phyloP scores from a whole-genome alignment of 1,284 basidiomycete genomes.

The Prillingera fragicola region DNA sequence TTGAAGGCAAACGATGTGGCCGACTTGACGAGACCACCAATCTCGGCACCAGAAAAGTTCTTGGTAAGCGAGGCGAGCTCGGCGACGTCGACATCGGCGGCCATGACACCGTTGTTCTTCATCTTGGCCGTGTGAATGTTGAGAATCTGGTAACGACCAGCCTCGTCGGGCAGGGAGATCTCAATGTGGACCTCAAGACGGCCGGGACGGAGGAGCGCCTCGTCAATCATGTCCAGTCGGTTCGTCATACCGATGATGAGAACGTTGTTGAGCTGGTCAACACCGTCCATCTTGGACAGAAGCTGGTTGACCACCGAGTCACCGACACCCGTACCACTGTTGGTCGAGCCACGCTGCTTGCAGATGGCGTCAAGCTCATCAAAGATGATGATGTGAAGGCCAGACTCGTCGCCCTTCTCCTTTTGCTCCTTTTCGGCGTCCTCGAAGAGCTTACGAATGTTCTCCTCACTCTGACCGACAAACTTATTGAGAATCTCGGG shows the following conservation, averaged over 20 bases:
- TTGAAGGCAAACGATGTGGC: slow-evolving; percentile 98
- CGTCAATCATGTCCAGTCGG: slow-evolving; percentile 97
- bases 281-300: slow-evolving; percentile 99
- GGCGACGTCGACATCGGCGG: slow-evolving; percentile 71
- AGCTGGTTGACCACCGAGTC: slow-evolving; percentile 99
- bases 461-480: slow-evolving; percentile 97
- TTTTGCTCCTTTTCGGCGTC: slow-evolving; percentile 99
- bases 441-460: slow-evolving; percentile 92
- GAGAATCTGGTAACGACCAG: slow-evolving; percentile 88
- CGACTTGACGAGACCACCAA: slow-evolving; percentile 92
- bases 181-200: slow-evolving; percentile 99
- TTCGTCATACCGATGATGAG: slow-evolving; percentile 99
- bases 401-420: slow-evolving; percentile 96
- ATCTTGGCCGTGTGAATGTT: slow-evolving; percentile 95
- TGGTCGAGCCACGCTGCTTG: slow-evolving; percentile 87
- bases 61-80: slow-evolving; percentile 85
- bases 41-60: slow-evolving; percentile 98
- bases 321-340: slow-evolving; percentile 91
- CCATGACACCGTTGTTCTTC: slow-evolving; percentile 88
- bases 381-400: slow-evolving; percentile 96
- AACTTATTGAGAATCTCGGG: slow-evolving; percentile 94
- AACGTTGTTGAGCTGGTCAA: slow-evolving; percentile 98
- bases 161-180: slow-evolving; percentile 92
- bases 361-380: slow-evolving; percentile 99
- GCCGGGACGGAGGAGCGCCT: slow-evolving; percentile 92